Base-by-base conservation (phyloP, 2,329 filamentous ascomycete genomes). In the Corinectria fuckeliana region DNA sequence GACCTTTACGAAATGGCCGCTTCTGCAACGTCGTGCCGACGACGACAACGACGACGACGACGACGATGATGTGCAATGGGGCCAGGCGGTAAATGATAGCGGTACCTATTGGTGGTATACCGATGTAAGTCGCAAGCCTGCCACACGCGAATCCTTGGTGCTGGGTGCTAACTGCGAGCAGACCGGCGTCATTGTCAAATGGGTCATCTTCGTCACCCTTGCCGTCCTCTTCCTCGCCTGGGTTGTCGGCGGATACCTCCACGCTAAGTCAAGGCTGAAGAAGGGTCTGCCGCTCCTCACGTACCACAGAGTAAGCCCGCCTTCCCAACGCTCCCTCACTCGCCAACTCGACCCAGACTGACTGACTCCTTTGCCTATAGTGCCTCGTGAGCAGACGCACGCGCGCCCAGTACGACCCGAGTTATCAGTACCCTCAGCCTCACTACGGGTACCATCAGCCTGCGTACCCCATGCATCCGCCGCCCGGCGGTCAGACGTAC, bases 131-230 rank as follows among this genome's bases (percentile, higher is more conserved):
- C 45, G n/a, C 47, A 3, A 20, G n/a, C 8, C 28, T 18, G 21
- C 16, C 11, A 8, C 5, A 18, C 20, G 41, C 9, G 14, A 21
- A 14, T 25, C 14, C 5, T 6, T 30, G 13, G 54, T 66, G 20
- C 36, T 36, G 6, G n/a, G 18, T 28, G 42, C 42, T 45, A n/a
- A 53, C 20, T 38, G 53, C 61, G 42, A 14, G n/a, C 60, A 90
- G 87, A 83, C 81, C 32, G 88, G 86, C 56, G 76, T 83, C 56
- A 88, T 88, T 58, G 79, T 92, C 69, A 91, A 91, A 75, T 94
- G 90, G 85, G 81, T 83, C 45, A 77, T 94, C 60, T 86, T 93
- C 70, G 83, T 85, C 60, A 77, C 80, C 62, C 72, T 94, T 64
- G 79, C 91, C 67, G 58, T 82, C 55, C 56, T 87, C 60, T 76